These are phyloP conservation scores for Grosmannia clavigera DNA, from an alignment of 2,329 filamentous ascomycete genomes.

Conservation along the genomic window DNA sequence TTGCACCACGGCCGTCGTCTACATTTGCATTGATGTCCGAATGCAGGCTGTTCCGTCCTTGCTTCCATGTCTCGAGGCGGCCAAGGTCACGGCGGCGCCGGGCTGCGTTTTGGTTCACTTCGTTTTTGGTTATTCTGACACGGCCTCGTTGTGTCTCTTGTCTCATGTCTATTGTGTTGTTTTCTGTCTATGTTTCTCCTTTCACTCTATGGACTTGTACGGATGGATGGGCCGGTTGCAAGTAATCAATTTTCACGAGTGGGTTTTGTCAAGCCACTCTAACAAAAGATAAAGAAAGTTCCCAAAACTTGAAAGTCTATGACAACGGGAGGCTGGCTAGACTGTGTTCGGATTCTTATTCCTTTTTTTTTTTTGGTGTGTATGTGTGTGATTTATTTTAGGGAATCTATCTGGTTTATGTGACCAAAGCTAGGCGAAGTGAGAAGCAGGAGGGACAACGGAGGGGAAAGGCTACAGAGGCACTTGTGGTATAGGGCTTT, in stretches of 20 bases:
- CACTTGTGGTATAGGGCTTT: too few species aligned
- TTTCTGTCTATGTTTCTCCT: not conserved
- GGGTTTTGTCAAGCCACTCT: not conserved
- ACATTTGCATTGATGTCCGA: not conserved
- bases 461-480: too few species aligned
- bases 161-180: conserved; percentile 13
- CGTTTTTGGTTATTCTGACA: not conserved
- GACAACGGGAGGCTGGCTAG: not conserved
- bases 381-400: not conserved
- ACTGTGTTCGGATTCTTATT: not conserved
- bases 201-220: not conserved
- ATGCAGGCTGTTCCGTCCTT: conserved; percentile 1
- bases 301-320: not conserved
- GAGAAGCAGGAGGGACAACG: too few species aligned
- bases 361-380: not conserved
- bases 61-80: not conserved
- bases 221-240: conserved; percentile 1
- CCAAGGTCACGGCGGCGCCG: not conserved
- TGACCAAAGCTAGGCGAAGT: not conserved
- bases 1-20: not conserved
- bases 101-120: not conserved
- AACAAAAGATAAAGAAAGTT: not conserved
- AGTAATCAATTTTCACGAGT: not conserved
- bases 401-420: not conserved
- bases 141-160: conserved; percentile 2